Conservation (phyloP, 495 filamentous ascomycete species). For the Platismatia glauca region DNA sequence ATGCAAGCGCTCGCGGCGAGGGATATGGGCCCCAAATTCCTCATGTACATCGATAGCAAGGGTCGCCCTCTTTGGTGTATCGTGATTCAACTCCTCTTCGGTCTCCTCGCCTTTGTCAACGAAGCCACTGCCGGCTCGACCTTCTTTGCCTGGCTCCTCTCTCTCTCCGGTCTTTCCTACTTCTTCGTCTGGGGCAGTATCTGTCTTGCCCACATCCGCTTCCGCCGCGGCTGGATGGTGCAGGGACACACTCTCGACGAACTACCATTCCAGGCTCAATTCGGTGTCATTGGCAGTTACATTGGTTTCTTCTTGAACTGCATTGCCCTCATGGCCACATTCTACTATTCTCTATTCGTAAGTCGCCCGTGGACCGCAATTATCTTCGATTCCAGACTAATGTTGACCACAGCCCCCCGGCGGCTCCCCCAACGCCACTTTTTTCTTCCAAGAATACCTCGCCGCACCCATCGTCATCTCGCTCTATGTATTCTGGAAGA, state of each 20-base stretch:
- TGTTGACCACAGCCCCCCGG: conserved; percentile 34
- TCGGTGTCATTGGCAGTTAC: conserved; percentile 59
- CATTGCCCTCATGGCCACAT: conserved; percentile 55
- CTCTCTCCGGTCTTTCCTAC: conserved; percentile 54
- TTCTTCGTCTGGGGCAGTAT: conserved; percentile 69
- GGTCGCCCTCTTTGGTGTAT: conserved; percentile 49
- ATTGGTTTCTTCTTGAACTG: conserved; percentile 52
- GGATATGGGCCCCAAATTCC: conserved; percentile 50
- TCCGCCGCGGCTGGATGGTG: conserved; percentile 50
- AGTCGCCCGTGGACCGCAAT: no score
- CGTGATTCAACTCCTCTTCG: conserved; percentile 45
- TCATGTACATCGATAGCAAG: conserved; percentile 47
- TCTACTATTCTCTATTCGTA: conserved; percentile 40
- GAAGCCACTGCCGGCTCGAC: conserved; percentile 33
- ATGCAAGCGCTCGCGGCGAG: conserved; percentile 50
- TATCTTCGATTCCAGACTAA: no score
- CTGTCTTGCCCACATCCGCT: conserved; percentile 65
- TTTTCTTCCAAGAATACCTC: conserved; percentile 57
- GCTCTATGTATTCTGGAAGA: conserved; percentile 33
- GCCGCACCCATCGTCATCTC: conserved; percentile 48
- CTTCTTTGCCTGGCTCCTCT: conserved; percentile 56
- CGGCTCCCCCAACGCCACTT: conserved; percentile 34
- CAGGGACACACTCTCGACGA: conserved; percentile 56
- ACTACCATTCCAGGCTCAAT: conserved; percentile 57
- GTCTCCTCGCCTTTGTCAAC: conserved; percentile 47